Evolutionary conservation across 129 eudicot species (phyloP), one percentile per base, ranked within the genome.

Genomic region (Flaveria bidentis): DNA sequence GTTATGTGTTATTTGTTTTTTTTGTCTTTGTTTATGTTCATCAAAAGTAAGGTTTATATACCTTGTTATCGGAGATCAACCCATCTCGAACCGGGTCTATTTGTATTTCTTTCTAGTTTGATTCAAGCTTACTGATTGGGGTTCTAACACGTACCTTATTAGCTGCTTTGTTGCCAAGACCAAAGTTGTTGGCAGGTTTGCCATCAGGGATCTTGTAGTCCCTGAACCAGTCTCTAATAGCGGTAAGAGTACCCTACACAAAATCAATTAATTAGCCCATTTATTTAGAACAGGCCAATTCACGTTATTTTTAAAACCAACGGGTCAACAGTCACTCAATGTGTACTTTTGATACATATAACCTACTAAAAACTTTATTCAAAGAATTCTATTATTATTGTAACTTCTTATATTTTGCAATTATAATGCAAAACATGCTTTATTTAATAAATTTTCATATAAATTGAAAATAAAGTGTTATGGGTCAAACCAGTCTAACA

Each of bases 131-230:
- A 20, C 22, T 20, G 22, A 20, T 20, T 20, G 0, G 22, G 22
- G 22, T 20, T 20, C 22, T 20, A 20, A 20, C 22, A 20, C 22
- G 22, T 20, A 94, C 99, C 99, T 88, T 94, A 74, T 89, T 87
- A 18, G 97, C 99, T 39, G 97, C 92, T 77, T 91, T 87, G 81
- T 94, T 91, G 65, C 99, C 99, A 68, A 94, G 96, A 82, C 97
- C 97, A 77, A 94, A 94, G 84, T 85, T 91, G 87, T 94, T 94
- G 73, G 99, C 97, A 72, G 99, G 96, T 80, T 94, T 94, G 62
- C 99, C 99, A 82, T 94, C 99, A 42, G 99, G 99, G 67, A 94
- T 94, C 83, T 94, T 94, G 90, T 94, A 94, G 86, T 94, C 99
- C 77, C 99, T 86, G 69, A 94, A 94, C 99, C 99, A 94, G 89